Evolutionary conservation across 805 yeast species (phyloP), one percentile per base, ranked within the genome.

Genomic region (Candida xyloterini): DNA sequence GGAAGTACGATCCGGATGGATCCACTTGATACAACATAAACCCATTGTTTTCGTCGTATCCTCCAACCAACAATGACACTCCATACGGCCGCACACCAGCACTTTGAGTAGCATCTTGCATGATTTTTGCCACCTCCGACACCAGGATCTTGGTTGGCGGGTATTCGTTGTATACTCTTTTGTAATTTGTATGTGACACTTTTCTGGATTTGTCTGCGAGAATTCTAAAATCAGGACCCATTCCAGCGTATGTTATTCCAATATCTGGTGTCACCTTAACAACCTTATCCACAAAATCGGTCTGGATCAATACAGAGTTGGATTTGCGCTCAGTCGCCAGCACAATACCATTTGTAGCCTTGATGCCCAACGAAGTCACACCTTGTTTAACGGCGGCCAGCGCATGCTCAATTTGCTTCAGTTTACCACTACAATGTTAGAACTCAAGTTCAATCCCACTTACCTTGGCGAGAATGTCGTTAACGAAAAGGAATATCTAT

Each of bases 31-130:
- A 93, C 44, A 93, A 72, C 59, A 85, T 85, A 64, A 77, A 90
- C 21, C 80, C 80, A 35, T 57, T 64, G 26, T 58, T 55, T 26
- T 83, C 88, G 60, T 93, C 98, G 60, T 87, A 77, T 15, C 99
- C 99, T 8, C 97, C 99, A 14, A 93, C 89, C 41, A 93, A 71
- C 42, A 93, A 70, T 9, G 96, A 87, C 15, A 95, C 97, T 45
- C 99, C 99, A 62, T 81, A 93, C n/a, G 99, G 99, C 61, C 99
- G 79, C 48, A 93, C 96, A 66, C 99, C 99, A 36, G 97, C 99
- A 38, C 89, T 81, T 62, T 93, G 99, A 2, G 98, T 93, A n/a
- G 95, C 90, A 63, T 91, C 97, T 65, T 93, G 99, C 87, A 93
- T 95, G 38, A 89, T 82, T 58, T 85, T 85, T 38, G 99, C 99